Evolutionary conservation across 1,139 yeast genomes (phyloP).

Genomic region (Yamadazyma triangularis): DNA sequence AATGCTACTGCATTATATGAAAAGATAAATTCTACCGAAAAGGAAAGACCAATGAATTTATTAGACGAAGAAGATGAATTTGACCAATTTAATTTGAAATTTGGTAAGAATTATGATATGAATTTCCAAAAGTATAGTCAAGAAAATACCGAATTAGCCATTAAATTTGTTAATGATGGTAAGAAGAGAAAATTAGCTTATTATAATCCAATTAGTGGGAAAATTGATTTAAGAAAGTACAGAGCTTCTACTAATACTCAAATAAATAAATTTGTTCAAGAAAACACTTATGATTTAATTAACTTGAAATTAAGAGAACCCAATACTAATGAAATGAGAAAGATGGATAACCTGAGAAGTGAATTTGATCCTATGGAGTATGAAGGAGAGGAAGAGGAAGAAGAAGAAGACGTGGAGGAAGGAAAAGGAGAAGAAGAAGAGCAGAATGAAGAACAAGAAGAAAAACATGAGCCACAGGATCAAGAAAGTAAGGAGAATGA

Average conservation of each 20-base stretch:
- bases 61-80: constrained; percentile 35
- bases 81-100: constrained; percentile 49
- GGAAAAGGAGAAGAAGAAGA: constrained; percentile 13
- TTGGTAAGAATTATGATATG: constrained; percentile 79
- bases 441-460: no score
- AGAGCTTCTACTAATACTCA: constrained; percentile 51
- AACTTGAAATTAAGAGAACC: constrained; percentile 69
- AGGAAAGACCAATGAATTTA: constrained; percentile 39
- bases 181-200: constrained; percentile 57
- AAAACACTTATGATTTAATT: constrained; percentile 50
- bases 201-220: constrained; percentile 75
- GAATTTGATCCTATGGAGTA: constrained; percentile 75
- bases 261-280: constrained; percentile 47
- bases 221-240: constrained; percentile 78
- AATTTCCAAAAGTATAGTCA: constrained; percentile 46
- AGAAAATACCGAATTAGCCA: constrained; percentile 42
- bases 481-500: no score
- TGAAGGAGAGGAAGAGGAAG: constrained; percentile 47
- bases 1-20: constrained; percentile 34
- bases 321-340: constrained; percentile 61
- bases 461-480: constrained; percentile 6
- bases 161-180: constrained; percentile 39
- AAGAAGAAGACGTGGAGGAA: constrained; percentile 22
- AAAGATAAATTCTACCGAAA: constrained; percentile 47
- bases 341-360: constrained; percentile 64